A percentile compares a stretch with the other conserved stretches of the same genome.
phyloP scores from a whole-genome alignment of 2,329 filamentous ascomycete genomes.

The Penicillium griseofulvum region DNA sequence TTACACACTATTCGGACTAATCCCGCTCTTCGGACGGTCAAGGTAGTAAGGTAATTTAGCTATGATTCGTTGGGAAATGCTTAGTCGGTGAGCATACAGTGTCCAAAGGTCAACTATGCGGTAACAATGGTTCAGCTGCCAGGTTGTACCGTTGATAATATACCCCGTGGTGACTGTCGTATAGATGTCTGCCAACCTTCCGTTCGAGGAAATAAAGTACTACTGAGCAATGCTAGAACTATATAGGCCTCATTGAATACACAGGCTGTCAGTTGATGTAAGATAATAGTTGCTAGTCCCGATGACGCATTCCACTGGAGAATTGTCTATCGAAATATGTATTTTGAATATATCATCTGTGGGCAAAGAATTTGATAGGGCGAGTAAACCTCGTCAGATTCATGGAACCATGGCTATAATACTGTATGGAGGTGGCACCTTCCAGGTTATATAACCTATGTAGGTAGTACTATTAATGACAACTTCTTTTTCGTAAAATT shows the following conservation, averaged over 20 bases:
- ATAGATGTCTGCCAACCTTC: not conserved
- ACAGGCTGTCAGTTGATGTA: not conserved
- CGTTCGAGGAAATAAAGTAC: not conserved
- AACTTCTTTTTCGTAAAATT: not conserved
- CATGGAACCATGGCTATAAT: not conserved
- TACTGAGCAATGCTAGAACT: not conserved
- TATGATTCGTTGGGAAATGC: not conserved
- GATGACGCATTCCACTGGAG: not conserved
- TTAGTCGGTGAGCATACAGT: not conserved
- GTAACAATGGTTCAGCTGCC: not conserved
- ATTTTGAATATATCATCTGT: not conserved
- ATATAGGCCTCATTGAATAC: no score
- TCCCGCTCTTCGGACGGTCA: not conserved
- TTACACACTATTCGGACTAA: not conserved
- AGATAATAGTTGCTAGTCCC: not conserved
- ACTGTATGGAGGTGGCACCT: not conserved
- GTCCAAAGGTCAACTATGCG: not conserved
- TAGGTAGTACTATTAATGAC: not conserved
- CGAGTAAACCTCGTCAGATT: not conserved
- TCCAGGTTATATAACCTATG: not conserved
- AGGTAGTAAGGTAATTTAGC: not conserved
- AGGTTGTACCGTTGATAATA: not conserved
- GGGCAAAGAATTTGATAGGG: not conserved
- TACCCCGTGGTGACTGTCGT: not conserved
- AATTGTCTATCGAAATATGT: not conserved